Base-by-base conservation (phyloP, 2,329 filamentous ascomycete species). In the Fusarium equiseti region DNA sequence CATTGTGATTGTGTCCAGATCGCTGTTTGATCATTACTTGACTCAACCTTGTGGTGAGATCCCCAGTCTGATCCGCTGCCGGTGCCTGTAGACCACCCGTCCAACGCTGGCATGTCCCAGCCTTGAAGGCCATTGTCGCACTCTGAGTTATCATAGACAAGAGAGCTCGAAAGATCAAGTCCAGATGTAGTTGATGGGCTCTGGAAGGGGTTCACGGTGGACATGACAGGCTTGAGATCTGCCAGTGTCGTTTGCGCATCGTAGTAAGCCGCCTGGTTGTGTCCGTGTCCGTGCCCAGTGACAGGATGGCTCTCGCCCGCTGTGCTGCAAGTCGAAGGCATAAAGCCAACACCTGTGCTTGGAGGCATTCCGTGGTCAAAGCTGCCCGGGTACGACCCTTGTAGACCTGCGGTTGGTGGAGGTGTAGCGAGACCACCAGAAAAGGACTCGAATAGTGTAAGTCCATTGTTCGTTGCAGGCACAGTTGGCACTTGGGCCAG, bases 381-480 rank as follows among this genome's bases (percentile, higher is more conserved):
- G 63, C 81, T 81, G 18, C 79, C 74, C 44, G 83, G 80, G 71
- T 86, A 86, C 1, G 83, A 81, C 40, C 81, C 81, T 26, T 85
- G 82, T 16, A 89, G 77, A 3, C 83, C 83, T 2, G 86, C 87
- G 4, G 84, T 86, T 7, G 86, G 87, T 6, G 87, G 87, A 26
- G 88, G 87, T 8, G 88, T 89, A 29, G 83, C 84, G 20, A 89
- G 83, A 4, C 86, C 87, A 63, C 83, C 82, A 22, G 83, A 79
- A 66, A 85, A 87, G n/a, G 81, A 81, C 67, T 88, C 85, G 24
- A 88, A 81, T 27, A 88, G 76, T 38, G 79, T 80, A 35, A 82
- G 73, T 24, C 77, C 71, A 54, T 76, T 79, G 61, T 75, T 79
- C 29, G 80, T 74, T 35, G 78, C 73, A 57, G 79, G 77, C 48